phyloP scores from a whole-genome alignment of 148 eudicot species.

The Oxyria digyna region DNA sequence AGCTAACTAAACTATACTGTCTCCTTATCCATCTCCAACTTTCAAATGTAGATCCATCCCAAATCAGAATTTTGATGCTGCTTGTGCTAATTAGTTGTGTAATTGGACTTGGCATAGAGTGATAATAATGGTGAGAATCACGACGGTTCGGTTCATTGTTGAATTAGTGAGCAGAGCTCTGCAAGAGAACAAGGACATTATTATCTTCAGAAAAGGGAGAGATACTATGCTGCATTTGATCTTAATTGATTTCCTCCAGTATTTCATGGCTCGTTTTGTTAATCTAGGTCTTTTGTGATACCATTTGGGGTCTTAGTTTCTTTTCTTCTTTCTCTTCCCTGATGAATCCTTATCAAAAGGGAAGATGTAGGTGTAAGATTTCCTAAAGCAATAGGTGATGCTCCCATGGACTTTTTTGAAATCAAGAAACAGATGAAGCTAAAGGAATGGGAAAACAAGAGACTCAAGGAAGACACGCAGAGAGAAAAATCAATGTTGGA shows the following conservation, averaged over 20 bases:
- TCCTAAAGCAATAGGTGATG: constrained; percentile 26
- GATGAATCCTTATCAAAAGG: constrained; percentile 20
- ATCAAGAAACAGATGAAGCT: constrained; percentile 47
- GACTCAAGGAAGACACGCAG: constrained; percentile 42
- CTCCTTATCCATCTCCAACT: too few species aligned
- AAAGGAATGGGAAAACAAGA: constrained; percentile 49
- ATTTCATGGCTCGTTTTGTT: too few species aligned
- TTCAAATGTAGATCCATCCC: not conserved
- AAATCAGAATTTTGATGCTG: not conserved
- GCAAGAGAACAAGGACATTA: too few species aligned
- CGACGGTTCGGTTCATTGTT: not conserved
- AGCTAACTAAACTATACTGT: not conserved
- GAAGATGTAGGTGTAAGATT: constrained; percentile 50
- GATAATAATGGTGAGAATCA: not conserved
- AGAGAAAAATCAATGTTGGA: constrained; percentile 52
- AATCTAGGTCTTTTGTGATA: too few species aligned
- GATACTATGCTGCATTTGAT: too few species aligned
- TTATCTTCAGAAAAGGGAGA: too few species aligned
- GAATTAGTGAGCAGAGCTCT: not conserved
- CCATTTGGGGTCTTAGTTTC: too few species aligned
- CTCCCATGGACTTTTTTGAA: constrained; percentile 28
- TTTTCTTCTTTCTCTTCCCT: too few species aligned
- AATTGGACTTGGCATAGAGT: not conserved
- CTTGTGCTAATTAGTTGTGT: not conserved
- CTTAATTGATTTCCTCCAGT: too few species aligned